Conservation (phyloP, 1,284 basidiomycete species). For the Boletus sp. region DNA sequence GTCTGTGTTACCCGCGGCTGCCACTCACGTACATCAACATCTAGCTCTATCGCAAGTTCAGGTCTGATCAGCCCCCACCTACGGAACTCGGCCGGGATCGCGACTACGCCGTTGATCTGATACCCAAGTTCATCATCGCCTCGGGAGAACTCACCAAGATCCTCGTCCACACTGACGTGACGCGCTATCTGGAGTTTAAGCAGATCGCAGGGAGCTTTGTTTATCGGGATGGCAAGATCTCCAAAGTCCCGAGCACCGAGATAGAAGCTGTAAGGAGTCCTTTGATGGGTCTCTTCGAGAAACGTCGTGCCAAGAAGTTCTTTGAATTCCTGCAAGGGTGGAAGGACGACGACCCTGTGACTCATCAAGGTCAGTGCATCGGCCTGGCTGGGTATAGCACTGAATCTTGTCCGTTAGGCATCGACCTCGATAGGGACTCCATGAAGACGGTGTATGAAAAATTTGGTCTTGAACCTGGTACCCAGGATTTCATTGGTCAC, state of each 20-base stretch:
- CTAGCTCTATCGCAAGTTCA: constrained; percentile 97
- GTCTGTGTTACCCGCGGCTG: constrained; percentile 8
- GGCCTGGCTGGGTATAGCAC: background rate
- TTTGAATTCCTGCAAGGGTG: constrained; percentile 97
- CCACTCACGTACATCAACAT: constrained; percentile 23
- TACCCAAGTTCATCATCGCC: constrained; percentile 97
- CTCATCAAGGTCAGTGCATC: constrained; percentile 79
- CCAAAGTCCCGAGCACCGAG: constrained; percentile 98
- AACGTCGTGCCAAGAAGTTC: constrained; percentile 97
- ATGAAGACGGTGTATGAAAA: constrained; percentile 97
- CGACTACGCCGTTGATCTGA: constrained; percentile 94
- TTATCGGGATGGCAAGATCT: constrained; percentile 95
- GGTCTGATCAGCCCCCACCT: constrained; percentile 68
- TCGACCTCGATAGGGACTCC: constrained; percentile 82
- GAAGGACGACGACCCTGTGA: constrained; percentile 92
- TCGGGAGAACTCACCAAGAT: constrained; percentile 98
- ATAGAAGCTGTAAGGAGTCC: constrained; percentile 95
- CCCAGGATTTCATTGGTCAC: constrained; percentile 99
- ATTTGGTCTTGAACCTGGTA: constrained; percentile 96
- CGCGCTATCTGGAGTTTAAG: constrained; percentile 99
- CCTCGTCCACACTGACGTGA: constrained; percentile 98
- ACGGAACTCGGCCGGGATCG: constrained; percentile 87
- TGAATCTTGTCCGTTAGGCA: constrained; percentile 46
- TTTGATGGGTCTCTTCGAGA: constrained; percentile 99
- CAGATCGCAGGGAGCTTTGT: constrained; percentile 99